Evolutionary conservation across 2,329 filamentous ascomycete genomes (phyloP).

Genomic region (Colletotrichum somersetense): DNA sequence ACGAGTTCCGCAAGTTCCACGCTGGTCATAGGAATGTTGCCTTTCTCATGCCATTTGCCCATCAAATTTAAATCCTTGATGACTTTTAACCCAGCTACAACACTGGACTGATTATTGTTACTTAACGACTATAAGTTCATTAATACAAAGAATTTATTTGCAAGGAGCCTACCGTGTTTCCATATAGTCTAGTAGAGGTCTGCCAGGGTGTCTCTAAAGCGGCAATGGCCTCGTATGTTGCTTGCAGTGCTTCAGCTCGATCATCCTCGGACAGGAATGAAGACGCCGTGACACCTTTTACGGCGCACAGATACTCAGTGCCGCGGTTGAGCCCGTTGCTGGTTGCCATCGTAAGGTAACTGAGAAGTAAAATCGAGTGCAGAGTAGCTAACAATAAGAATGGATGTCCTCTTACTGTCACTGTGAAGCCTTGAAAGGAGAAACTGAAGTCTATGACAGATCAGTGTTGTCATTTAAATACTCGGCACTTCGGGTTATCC

Average conservation of each 20-base stretch:
- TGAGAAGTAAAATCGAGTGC: fast-evolving
- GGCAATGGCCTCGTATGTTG: constrained; percentile 13
- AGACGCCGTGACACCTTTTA: not conserved
- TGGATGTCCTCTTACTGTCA: too few species aligned
- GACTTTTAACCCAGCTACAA: not conserved
- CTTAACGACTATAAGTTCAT: not conserved
- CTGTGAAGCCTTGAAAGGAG: fast-evolving
- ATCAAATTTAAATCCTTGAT: constrained; percentile 22
- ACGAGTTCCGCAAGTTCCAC: constrained; percentile 18
- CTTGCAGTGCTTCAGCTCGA: constrained; percentile 1
- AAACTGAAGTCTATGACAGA: not conserved
- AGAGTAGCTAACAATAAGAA: not conserved
- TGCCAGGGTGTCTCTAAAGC: constrained; percentile 26
- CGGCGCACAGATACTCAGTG: constrained; percentile 11
- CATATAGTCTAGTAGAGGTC: constrained; percentile 6
- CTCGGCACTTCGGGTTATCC: fast-evolving
- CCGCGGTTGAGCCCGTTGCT: not conserved
- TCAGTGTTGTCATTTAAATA: not conserved
- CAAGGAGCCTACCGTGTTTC: constrained; percentile 2
- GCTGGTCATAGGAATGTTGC: constrained; percentile 28
- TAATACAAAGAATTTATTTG: not conserved
- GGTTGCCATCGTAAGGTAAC: not conserved
- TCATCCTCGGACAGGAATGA: constrained; percentile 16
- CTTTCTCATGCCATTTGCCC: constrained; percentile 16
- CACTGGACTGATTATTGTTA: not conserved